Evolutionary conservation across 140 eudicot genomes (phyloP).

Genomic region (Bidens hawaiensis): DNA sequence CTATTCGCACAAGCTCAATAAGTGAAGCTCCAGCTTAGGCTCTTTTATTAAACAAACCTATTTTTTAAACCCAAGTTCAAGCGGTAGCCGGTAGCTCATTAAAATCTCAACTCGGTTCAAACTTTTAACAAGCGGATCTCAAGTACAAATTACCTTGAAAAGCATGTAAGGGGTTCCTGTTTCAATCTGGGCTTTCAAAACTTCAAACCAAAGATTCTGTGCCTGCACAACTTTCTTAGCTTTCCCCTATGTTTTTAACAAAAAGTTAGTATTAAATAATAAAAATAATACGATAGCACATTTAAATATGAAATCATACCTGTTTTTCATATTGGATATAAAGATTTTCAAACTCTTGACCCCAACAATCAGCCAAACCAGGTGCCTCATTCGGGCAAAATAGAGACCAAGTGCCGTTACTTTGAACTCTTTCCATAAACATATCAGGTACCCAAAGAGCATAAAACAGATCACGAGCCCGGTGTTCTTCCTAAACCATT

Average conservation of each 20-base stretch:
- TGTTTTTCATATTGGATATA: conserved; percentile 56
- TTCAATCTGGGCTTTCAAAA: conserved; percentile 80
- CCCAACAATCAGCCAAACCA: conserved; percentile 90
- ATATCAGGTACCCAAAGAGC: conserved; percentile 89
- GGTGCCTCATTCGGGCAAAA: conserved; percentile 86
- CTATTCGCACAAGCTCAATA: too few species aligned
- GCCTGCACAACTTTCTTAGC: conserved; percentile 86
- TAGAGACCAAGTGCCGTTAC: conserved; percentile 63
- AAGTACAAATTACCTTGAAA: conserved; percentile 68
- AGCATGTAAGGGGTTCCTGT: conserved; percentile 99
- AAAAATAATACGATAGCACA: neutral
- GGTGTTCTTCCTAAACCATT: conserved; percentile 67
- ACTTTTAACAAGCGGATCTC: too few species aligned
- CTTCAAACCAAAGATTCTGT: conserved; percentile 82
- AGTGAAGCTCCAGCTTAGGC: too few species aligned
- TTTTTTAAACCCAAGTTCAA: too few species aligned
- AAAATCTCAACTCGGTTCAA: too few species aligned
- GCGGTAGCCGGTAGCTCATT: too few species aligned
- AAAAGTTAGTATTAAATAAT: neutral
- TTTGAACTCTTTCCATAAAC: conserved; percentile 74
- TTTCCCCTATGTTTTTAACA: conserved; percentile 48
- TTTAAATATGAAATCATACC: conserved; percentile 16
- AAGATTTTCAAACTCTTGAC: conserved; percentile 57
- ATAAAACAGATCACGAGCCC: conserved; percentile 72
- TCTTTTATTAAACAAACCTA: too few species aligned